These are phyloP conservation scores for Narthecium ossifragum DNA, from an alignment of 106 monocot genomes.

Conservation along the genomic window DNA sequence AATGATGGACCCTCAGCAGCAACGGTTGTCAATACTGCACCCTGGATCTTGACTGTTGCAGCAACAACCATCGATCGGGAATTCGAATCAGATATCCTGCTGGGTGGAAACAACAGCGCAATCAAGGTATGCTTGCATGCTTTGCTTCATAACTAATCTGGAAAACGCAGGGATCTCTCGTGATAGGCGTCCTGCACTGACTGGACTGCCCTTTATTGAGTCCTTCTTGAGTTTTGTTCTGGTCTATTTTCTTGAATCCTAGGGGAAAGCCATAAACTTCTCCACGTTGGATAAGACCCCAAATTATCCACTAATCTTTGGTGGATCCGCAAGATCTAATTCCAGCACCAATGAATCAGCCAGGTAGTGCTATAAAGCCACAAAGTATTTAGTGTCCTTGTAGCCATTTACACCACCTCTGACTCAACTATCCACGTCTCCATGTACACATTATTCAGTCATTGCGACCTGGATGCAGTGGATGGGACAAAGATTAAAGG, in stretches of 20 bases:
- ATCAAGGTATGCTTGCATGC: slow-evolving; percentile 25
- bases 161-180: too few species aligned
- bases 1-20: slow-evolving; percentile 49
- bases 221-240: background rate
- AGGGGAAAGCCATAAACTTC: slow-evolving; percentile 84
- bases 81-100: slow-evolving; percentile 58
- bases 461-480: slow-evolving; percentile 45
- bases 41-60: slow-evolving; percentile 82
- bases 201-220: too few species aligned
- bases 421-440: background rate
- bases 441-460: slow-evolving; percentile 16
- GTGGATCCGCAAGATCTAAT: slow-evolving; percentile 40
- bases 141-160: background rate
- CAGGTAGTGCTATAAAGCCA: slow-evolving; percentile 16
- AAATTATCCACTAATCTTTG: slow-evolving; percentile 48
- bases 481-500: slow-evolving; percentile 47
- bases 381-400: background rate
- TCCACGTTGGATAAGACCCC: slow-evolving; percentile 55
- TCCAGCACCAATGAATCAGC: slow-evolving; percentile 23
- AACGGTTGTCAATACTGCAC: slow-evolving; percentile 55
- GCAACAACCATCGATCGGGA: slow-evolving; percentile 59
- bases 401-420: background rate
- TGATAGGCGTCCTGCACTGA: too few species aligned
- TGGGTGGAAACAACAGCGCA: slow-evolving; percentile 39
- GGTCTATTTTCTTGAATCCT: background rate